Evolutionary conservation across 2,329 filamentous ascomycete genomes (phyloP), one percentile per base, ranked within the genome.

Genomic region (Alternaria ethzedia): DNA sequence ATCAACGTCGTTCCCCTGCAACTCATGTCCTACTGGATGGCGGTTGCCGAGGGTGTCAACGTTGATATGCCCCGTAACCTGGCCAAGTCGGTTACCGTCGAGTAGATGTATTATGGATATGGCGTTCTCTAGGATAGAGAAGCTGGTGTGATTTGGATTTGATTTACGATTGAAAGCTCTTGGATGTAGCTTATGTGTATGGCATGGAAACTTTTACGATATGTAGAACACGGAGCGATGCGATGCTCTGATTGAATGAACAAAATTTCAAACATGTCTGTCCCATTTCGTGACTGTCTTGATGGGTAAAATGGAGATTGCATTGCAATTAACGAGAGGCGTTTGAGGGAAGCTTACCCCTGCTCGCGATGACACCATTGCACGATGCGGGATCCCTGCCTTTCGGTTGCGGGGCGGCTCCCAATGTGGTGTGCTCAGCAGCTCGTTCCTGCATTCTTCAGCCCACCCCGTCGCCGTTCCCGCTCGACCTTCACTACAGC

Each of bases 51-150:
- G 85, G 95, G 94, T 56, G 86, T 97, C 71, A 98, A 99, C 80
- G 96, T 99, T 64, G 96, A 99, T 81, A 98, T 98, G 89, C 96
- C 96, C 62, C 91, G 96, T 78, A 99, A 99, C 86, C 85, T 99
- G 84, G 96, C 96, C 82, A 99, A 99, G 89, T 97, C 94, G 68
- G 96, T 99, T 70, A 99, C 96, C 69, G 96, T 99, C 73, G 96
- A 99, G 89, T 99, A 95, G 86, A 78, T 61, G 61, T 70, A 52
- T 57, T 51, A 56, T 68, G 64, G 57, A 44, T 47, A 61, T 57
- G 59, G 65, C 61, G 66, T 64, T 55, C 64, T 60, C 60, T 60
- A 36, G 47, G 54, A 54, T 57, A 62, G 61, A 67, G 59, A 63
- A 65, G 61, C 65, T 72, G 69, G 68, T 67, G 70, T 69, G 66